These are phyloP conservation scores for Phytophthora citrophthora DNA, from an alignment of 352 stramenopile species.

Conservation along the genomic window DNA sequence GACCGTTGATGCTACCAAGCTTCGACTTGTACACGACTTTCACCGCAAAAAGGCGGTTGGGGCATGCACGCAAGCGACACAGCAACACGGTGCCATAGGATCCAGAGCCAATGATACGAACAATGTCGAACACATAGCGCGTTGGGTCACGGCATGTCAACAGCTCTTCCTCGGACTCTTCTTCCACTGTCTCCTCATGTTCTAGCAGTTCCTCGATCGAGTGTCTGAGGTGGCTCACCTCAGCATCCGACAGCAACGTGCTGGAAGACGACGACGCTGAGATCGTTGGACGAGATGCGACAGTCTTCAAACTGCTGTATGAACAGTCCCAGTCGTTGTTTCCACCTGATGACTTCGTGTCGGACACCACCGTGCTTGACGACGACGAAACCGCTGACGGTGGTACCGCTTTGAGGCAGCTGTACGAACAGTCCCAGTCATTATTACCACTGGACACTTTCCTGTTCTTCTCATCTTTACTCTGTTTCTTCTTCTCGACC, in stretches of 20 bases:
- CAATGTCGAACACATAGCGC: slow-evolving; percentile 71
- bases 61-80: slow-evolving; percentile 51
- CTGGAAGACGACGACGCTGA: slow-evolving; percentile 59
- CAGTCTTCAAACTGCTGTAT: slow-evolving; percentile 33
- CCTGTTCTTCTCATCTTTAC: slow-evolving; percentile 9
- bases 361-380: slow-evolving; percentile 8
- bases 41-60: slow-evolving; percentile 64
- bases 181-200: slow-evolving; percentile 34
- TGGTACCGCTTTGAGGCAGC: slow-evolving; percentile 16
- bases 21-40: slow-evolving; percentile 85
- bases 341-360: slow-evolving; percentile 11
- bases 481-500: slow-evolving; percentile 1
- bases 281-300: slow-evolving; percentile 27
- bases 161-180: slow-evolving; percentile 23
- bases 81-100: slow-evolving; percentile 82
- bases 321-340: slow-evolving; percentile 47
- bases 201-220: slow-evolving; percentile 38
- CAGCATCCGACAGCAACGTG: slow-evolving; percentile 50
- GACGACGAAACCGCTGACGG: slow-evolving; percentile 5
- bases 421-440: slow-evolving; percentile 57
- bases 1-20: slow-evolving; percentile 37
- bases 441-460: slow-evolving; percentile 29
- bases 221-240: slow-evolving; percentile 28
- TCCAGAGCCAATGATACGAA: slow-evolving; percentile 74
- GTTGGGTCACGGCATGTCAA: slow-evolving; percentile 15